Percentiles rank a stretch among this genome's conserved stretches.
Evolutionary conservation across 176 grass and related monocot species (phyloP).

Genomic region (Tillandsia leiboldiana): DNA sequence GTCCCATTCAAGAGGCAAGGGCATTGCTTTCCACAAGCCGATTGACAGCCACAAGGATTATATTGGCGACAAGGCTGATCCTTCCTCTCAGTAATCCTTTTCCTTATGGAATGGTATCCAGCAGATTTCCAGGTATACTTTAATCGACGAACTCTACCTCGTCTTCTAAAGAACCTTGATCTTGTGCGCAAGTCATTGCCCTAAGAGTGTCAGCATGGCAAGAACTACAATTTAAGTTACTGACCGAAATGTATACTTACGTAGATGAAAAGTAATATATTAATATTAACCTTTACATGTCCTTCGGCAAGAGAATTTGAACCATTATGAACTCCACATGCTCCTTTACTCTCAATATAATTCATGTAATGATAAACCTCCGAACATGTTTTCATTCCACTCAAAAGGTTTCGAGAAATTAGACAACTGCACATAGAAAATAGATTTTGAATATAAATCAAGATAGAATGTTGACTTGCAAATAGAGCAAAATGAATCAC

Average conservation of each 20-base stretch:
- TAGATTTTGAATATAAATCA: slow-evolving; percentile 11
- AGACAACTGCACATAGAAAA: slow-evolving; percentile 52
- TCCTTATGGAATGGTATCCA: slow-evolving; percentile 87
- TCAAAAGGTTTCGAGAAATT: slow-evolving; percentile 85
- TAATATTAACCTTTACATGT: slow-evolving; percentile 54
- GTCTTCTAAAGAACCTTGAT: slow-evolving; percentile 71
- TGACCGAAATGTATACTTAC: not conserved
- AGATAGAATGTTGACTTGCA: too few species aligned
- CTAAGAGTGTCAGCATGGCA: slow-evolving; percentile 22
- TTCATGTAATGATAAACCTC: slow-evolving; percentile 88
- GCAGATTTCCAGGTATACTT: slow-evolving; percentile 96
- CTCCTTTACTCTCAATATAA: slow-evolving; percentile 52
- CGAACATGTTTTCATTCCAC: slow-evolving; percentile 91
- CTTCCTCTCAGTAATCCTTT: slow-evolving; percentile 90
- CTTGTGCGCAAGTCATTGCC: slow-evolving; percentile 62
- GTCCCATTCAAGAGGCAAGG: slow-evolving; percentile 77
- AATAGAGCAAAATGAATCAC: too few species aligned
- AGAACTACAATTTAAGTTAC: slow-evolving; percentile 28
- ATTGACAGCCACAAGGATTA: slow-evolving; percentile 90
- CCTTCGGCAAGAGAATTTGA: slow-evolving; percentile 84
- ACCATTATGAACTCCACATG: slow-evolving; percentile 51
- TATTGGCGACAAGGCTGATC: slow-evolving; percentile 89
- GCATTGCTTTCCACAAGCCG: slow-evolving; percentile 89
- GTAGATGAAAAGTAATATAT: not conserved
- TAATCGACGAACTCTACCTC: slow-evolving; percentile 77